Evolutionary conservation across 306 rosid genomes (phyloP).

Genomic region (Canavalia ensiformis): DNA sequence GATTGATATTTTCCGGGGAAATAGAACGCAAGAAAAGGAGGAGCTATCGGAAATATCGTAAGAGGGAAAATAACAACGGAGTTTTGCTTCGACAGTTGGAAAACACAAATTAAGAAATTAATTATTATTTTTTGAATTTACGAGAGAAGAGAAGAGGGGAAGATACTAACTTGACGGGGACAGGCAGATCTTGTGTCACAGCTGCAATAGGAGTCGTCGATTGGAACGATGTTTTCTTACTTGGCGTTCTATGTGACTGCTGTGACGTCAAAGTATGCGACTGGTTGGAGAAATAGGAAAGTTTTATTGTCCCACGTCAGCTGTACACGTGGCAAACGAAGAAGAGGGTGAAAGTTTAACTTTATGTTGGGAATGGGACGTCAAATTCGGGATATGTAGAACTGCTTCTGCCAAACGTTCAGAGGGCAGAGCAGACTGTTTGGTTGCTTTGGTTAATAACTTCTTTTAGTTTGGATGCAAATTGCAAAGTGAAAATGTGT

Average conservation of each 20-base stretch:
- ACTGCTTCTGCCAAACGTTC: constrained; percentile 27
- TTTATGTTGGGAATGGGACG: background rate
- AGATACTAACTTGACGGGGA: background rate
- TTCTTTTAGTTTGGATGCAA: background rate
- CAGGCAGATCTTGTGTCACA: background rate
- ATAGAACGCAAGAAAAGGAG: constrained; percentile 37
- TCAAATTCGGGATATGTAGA: background rate
- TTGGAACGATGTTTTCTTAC: background rate
- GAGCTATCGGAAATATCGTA: constrained; percentile 6
- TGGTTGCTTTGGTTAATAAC: constrained; percentile 4
- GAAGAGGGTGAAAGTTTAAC: constrained; percentile 11
- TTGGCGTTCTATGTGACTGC: constrained; percentile 16
- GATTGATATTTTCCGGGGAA: constrained; percentile 57
- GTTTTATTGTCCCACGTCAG: constrained; percentile 12
- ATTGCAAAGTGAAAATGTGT: background rate
- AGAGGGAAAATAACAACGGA: constrained; percentile 34
- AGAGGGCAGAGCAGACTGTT: background rate
- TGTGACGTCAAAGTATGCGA: constrained; percentile 8
- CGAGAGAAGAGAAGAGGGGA: background rate
- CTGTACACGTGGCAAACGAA: constrained; percentile 4
- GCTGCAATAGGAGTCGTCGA: constrained; percentile 22
- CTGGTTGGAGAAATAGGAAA: background rate
- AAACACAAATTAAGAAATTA: constrained; percentile 28
- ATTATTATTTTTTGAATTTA: background rate
- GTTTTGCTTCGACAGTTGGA: constrained; percentile 62